Evolutionary conservation across 371 early-diverging fungal species (phyloP), one percentile per base, ranked within the genome.

Genomic region (Haplosporangium sp.): DNA sequence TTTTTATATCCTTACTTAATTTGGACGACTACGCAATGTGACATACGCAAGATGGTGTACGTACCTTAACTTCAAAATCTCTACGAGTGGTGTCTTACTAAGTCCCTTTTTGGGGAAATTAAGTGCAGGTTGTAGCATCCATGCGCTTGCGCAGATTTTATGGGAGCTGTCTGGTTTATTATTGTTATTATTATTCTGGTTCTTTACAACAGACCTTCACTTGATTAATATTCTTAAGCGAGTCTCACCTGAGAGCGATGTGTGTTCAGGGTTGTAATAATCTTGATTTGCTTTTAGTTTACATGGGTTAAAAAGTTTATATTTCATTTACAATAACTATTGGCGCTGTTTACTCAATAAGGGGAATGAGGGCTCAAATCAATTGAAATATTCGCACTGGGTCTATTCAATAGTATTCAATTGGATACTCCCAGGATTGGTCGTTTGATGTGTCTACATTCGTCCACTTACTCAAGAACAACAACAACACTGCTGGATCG

Each of bases 281-380:
- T 61, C 62, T 61, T 61, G 47, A 34, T 61, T 47, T 45, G 6
- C 20, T 45, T 61, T 61, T 20, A 61, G 62, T 61, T 61, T 61
- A 45, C 47, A 47, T 6, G 34, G 62, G 40, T 19, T 15, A 20
- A 11, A 10, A n/a, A 1, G 2, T 61, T 42, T 39, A 17, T 13
- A 3, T 60, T 61, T 10, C 42, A 45, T 61, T 61, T 61, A 61
- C 47, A 61, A 20, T 34, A 47, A 61, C 44, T 44, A 61, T 55
- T 55, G 55, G 55, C 34, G 55, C 34, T 55, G 17, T 10, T 8
- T 35, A 55, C 10, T 55, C 35, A 55, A 55, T 20, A 55, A 19
- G 4, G 20, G 7, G 10, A 4, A 53, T 20, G 53, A 53, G 53
- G 55, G 55, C 35, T 34, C 35, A 55, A 55, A 55, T 55, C 55